Percentiles rank a stretch among this genome's conserved stretches.
phyloP scores from a whole-genome alignment of 2,329 filamentous ascomycete species.

The Paramyrothecium roridum region DNA sequence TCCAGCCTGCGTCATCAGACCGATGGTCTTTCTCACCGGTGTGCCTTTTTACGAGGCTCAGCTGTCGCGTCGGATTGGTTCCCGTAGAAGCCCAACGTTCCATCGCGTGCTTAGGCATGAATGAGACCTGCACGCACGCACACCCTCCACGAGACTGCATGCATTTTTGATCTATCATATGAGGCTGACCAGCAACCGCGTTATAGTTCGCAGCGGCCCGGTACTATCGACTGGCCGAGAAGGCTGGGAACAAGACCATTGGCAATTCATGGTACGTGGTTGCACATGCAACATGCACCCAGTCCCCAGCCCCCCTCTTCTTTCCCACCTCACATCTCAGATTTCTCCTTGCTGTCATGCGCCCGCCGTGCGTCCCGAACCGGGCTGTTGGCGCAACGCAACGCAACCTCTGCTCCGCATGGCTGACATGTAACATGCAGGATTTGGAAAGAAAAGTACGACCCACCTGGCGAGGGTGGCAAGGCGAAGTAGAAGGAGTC shows the following conservation, averaged over 20 bases:
- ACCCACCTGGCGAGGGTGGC: conserved; percentile 37
- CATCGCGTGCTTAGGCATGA: conserved; percentile 32
- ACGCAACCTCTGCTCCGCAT: neutral
- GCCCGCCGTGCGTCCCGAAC: conserved; percentile 5
- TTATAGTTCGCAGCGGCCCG: conserved; percentile 74
- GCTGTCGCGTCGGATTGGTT: neutral
- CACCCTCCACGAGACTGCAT: conserved; percentile 4
- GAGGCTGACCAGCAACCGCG: conserved; percentile 42
- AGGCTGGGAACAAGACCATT: conserved; percentile 82
- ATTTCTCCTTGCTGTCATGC: neutral
- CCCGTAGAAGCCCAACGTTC: conserved; percentile 17
- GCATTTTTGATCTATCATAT: conserved; percentile 30
- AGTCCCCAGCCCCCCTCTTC: conserved; percentile 7
- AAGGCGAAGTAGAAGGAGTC: conserved; percentile 18
- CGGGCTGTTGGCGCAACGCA: neutral
- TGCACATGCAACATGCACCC: conserved; percentile 7
- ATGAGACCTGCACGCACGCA: conserved; percentile 15
- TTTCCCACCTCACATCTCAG: neutral
- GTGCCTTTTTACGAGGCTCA: neutral
- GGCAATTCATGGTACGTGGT: conserved; percentile 88
- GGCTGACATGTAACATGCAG: conserved; percentile 37
- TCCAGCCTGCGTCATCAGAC: no score
- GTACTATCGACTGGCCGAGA: conserved; percentile 89
- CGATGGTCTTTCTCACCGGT: no score
- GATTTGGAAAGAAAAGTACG: conserved; percentile 99